phyloP scores from a whole-genome alignment of 2,329 filamentous ascomycete species.

The Arthrobotrys entomopaga region DNA sequence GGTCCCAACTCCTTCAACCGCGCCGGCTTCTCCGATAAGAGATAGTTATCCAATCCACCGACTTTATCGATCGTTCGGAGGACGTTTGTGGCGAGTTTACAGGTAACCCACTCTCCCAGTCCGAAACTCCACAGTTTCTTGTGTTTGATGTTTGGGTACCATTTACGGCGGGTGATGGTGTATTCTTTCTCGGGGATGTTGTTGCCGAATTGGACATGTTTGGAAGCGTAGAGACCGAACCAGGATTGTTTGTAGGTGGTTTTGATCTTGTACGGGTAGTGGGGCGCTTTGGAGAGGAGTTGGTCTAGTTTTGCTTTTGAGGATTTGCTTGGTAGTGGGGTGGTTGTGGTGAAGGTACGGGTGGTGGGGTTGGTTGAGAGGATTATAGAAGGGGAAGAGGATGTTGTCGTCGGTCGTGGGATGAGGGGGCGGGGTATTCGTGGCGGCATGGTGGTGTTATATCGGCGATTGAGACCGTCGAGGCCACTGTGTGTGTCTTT shows the following conservation, averaged over 20 bases:
- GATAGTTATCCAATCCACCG: conserved; percentile 90
- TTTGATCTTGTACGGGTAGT: conserved; percentile 78
- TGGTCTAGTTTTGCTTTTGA: conserved; percentile 61
- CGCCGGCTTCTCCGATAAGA: conserved; percentile 79
- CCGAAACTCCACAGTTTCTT: conserved; percentile 74
- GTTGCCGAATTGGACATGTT: conserved; percentile 81
- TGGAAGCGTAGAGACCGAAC: conserved; percentile 75
- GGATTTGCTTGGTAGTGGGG: conserved; percentile 59
- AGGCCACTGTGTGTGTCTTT: conserved; percentile 22
- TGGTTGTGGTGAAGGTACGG: conserved; percentile 60
- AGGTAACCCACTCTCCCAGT: conserved; percentile 72
- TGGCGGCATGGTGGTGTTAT: conserved; percentile 39
- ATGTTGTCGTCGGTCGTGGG: conserved; percentile 14
- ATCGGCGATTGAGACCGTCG: conserved; percentile 21
- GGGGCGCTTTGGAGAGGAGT: conserved; percentile 64
- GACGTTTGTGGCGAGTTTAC: conserved; percentile 76
- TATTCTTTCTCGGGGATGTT: conserved; percentile 75
- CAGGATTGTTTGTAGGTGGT: conserved; percentile 82
- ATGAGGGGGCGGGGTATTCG: conserved; percentile 43
- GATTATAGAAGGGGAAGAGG: conserved; percentile 21
- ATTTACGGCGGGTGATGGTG: conserved; percentile 76
- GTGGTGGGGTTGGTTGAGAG: conserved; percentile 15
- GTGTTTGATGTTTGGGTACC: conserved; percentile 77
- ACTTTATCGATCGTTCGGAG: conserved; percentile 79
- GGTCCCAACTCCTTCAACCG: conserved; percentile 88